Evolutionary conservation across 441 rosid species (phyloP).

Genomic region (Arabidopsis hybrid): DNA sequence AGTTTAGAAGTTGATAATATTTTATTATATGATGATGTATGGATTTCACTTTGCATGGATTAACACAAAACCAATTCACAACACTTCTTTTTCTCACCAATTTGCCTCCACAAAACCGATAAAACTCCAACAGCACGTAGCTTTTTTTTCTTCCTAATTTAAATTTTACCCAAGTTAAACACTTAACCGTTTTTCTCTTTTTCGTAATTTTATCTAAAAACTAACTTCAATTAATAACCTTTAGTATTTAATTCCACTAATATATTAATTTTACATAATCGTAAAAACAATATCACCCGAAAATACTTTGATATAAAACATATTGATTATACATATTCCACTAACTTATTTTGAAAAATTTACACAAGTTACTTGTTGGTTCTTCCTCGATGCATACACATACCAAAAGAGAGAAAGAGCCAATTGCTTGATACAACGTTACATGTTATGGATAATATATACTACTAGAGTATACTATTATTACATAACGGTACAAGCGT

Average conservation of each 20-base stretch:
- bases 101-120: constrained; percentile 1
- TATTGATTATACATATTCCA: not conserved
- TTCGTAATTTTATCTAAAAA: no score
- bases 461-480: not conserved
- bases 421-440: not conserved
- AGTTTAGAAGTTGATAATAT: not conserved
- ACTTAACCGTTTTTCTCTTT: not conserved
- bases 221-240: not conserved
- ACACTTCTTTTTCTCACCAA: not conserved
- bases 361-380: constrained; percentile 7
- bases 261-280: not conserved
- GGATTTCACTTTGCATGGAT: not conserved
- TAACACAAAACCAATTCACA: constrained; percentile 1
- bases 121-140: not conserved
- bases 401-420: not conserved
- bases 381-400: not conserved
- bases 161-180: not conserved
- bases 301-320: not conserved
- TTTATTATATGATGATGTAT: not conserved
- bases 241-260: not conserved
- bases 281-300: not conserved
- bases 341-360: not conserved
- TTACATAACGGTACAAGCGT: constrained; percentile 90
- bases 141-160: not conserved
- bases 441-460: constrained; percentile 13